These are phyloP conservation scores for Leccinum subspadiceum DNA, from an alignment of 1,284 basidiomycete species.

Conservation along the genomic window DNA sequence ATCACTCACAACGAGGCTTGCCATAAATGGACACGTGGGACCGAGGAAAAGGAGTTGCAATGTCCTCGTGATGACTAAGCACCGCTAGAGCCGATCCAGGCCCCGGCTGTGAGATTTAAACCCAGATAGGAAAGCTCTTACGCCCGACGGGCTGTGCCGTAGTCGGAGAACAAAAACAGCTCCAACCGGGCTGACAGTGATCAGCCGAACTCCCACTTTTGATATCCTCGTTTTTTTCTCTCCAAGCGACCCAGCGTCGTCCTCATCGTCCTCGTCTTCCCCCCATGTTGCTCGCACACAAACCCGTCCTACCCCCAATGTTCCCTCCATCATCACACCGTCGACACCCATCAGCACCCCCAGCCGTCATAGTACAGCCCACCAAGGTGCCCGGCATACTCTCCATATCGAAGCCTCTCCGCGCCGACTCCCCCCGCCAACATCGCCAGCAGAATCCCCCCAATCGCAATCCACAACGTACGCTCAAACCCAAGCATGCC, in stretches of 20 bases:
- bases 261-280: neutral
- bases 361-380: constrained; percentile 62
- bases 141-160: constrained; percentile 31
- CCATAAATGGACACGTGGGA: constrained; percentile 17
- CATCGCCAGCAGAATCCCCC: constrained; percentile 29
- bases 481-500: constrained; percentile 36
- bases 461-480: constrained; percentile 36
- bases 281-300: constrained; percentile 63
- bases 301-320: constrained; percentile 44
- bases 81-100: constrained; percentile 14
- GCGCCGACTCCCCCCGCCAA: constrained; percentile 34
- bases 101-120: constrained; percentile 24
- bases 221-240: constrained; percentile 34
- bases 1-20: constrained; percentile 19
- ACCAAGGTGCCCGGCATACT: constrained; percentile 71
- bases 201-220: constrained; percentile 29
- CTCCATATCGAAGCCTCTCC: constrained; percentile 59
- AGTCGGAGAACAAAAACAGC: constrained; percentile 36
- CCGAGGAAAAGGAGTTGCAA: constrained; percentile 19
- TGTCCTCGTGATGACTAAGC: constrained; percentile 11
- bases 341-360: constrained; percentile 66
- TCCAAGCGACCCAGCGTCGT: constrained; percentile 19
- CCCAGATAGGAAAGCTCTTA: constrained; percentile 25
- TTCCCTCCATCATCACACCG: constrained; percentile 44
- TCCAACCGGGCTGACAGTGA: constrained; percentile 35